A percentile compares a stretch with the other conserved stretches of the same genome.
phyloP scores from a whole-genome alignment of 306 rosid species.

The Sicyos edulis region DNA sequence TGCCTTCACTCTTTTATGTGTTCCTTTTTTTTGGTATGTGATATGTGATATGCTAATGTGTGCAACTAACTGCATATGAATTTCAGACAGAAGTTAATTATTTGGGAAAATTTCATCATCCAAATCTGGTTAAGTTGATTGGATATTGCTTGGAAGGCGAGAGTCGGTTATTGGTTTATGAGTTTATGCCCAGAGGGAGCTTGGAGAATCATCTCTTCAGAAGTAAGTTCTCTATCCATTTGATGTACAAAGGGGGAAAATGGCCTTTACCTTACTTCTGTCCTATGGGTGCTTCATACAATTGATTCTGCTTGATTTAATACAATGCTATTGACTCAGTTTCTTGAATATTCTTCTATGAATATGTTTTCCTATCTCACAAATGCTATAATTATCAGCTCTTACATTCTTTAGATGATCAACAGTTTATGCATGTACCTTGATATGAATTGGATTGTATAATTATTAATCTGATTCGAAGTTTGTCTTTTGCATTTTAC shows the following conservation, averaged over 20 bases:
- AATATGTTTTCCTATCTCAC: conserved; percentile 2
- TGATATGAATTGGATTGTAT: conserved; percentile 8
- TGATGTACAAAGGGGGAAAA: neutral
- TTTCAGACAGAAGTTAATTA: conserved; percentile 93
- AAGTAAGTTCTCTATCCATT: conserved; percentile 43
- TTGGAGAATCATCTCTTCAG: conserved; percentile 88
- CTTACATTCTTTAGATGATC: neutral
- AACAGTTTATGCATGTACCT: neutral
- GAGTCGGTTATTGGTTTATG: conserved; percentile 80
- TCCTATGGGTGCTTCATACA: neutral
- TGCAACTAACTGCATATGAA: conserved; percentile 19
- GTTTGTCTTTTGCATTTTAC: neutral
- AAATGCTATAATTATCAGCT: conserved; percentile 5
- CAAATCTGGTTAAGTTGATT: conserved; percentile 73
- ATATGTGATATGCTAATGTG: too few species aligned
- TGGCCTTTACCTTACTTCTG: neutral
- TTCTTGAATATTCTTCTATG: conserved; percentile 5
- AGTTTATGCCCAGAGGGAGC: conserved; percentile 95
- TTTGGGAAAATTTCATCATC: conserved; percentile 85
- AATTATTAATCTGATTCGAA: neutral
- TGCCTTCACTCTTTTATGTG: neutral
- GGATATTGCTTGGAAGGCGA: conserved; percentile 94
- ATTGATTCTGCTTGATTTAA: conserved; percentile 1
- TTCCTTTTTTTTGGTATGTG: too few species aligned
- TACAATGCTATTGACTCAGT: neutral